These are phyloP conservation scores for Pyrenophora seminiperda DNA, from an alignment of 2,329 filamentous ascomycete genomes.

Conservation along the genomic window DNA sequence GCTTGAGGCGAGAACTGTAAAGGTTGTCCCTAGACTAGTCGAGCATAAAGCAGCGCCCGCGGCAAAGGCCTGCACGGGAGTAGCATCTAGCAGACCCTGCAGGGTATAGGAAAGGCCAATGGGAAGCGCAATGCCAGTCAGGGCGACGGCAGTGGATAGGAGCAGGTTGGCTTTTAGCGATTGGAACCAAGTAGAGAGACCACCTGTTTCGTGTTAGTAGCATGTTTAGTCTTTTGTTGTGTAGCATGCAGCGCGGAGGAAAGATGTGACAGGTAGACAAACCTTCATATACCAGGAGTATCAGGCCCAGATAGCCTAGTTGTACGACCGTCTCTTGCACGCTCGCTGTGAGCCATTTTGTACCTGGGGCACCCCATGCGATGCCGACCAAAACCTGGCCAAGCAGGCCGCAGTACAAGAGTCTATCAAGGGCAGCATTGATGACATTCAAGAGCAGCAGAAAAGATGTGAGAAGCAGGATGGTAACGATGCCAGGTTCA, in stretches of 20 bases:
- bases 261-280: background rate
- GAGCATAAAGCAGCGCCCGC: conserved; percentile 75
- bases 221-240: too few species aligned
- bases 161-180: conserved; percentile 64
- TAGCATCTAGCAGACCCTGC: conserved; percentile 55
- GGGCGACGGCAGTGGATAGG: conserved; percentile 66
- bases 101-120: conserved; percentile 70
- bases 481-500: conserved; percentile 63
- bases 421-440: conserved; percentile 62
- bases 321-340: conserved; percentile 64
- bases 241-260: background rate
- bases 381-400: conserved; percentile 74
- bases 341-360: conserved; percentile 60
- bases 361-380: conserved; percentile 70
- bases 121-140: conserved; percentile 67
- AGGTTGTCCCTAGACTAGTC: conserved; percentile 75
- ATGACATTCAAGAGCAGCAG: conserved; percentile 65
- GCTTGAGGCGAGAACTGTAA: conserved; percentile 67
- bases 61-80: conserved; percentile 68
- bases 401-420: conserved; percentile 71
- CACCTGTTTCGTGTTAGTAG: conserved; percentile 52
- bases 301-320: conserved; percentile 74
- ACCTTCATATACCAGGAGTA: conserved; percentile 75
- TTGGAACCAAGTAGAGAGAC: conserved; percentile 60
- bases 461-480: conserved; percentile 67